Base-by-base conservation (phyloP, 2,329 filamentous ascomycete genomes). In the Colletotrichum salicis region DNA sequence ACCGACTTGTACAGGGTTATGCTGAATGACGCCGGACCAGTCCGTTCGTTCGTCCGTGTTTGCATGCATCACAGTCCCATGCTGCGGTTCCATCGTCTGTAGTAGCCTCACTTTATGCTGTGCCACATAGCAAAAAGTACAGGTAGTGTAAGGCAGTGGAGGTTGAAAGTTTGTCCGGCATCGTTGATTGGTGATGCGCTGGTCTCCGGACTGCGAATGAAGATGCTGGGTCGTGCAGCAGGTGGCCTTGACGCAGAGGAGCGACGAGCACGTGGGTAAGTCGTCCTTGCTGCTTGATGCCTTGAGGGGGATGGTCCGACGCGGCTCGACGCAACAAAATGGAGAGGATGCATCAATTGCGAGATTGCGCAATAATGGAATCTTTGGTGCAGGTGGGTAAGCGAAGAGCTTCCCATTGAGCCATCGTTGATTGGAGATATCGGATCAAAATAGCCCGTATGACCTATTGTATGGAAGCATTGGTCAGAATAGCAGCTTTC, bases 181-280 rank as follows among this genome's bases (percentile, higher is more conserved):
- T 27, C 35, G 45, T 61, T 67, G 58, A 57, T 71, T 62, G 70
- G 62, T 27, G 31, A 57, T 71, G 67, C 29, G 55, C 51, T 71
- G 70, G 60, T 67, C 35, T 60, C 41, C 33, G 35, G 51, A 35
- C 51, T 29, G 56, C 27, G 57, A 41, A 12, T 31, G 70, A 55
- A 29, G 27, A 22, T 27, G 33, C 37, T 55, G 61, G 57, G 67
- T 72, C 51, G 51, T 70, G 61, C 67, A 67, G 62, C 15, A 27
- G 35, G 37, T 11, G 31, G 41, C 24, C 35, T 64, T 31, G 58
- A 54, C 48, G 56, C 61, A 67, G 58, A 41, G 60, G 31, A 56
- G 31, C 13, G 13, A 48, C 31, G 45, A 51, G 66, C 66, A 72
- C 70, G 70, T 70, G 70, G 66, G 66, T 41, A 69, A 24, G 37